Conservation (phyloP, 2,329 filamentous ascomycete genomes). For the Colletotrichum costaricense region DNA sequence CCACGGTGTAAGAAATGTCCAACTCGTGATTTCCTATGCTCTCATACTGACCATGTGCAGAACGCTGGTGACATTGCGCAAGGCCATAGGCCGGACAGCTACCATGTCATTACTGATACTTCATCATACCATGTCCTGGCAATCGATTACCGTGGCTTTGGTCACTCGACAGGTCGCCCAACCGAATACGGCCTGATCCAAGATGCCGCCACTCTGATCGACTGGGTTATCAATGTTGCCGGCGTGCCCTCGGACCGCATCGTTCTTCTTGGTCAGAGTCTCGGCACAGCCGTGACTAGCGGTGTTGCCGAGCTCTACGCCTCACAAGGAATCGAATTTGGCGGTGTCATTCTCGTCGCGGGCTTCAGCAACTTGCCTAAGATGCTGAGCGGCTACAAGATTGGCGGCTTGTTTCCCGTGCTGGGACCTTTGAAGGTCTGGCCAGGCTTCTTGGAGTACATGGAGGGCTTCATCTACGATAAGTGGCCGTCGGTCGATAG, state of each 20-base stretch:
- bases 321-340: conserved; percentile 73
- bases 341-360: conserved; percentile 82
- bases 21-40: conserved; percentile 38
- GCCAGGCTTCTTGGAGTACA: conserved; percentile 70
- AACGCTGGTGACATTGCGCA: conserved; percentile 91
- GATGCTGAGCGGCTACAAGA: conserved; percentile 81
- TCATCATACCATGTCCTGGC: conserved; percentile 85
- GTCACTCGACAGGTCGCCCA: conserved; percentile 81
- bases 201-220: conserved; percentile 79
- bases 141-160: conserved; percentile 92
- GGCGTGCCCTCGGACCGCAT: conserved; percentile 77
- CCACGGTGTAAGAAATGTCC: conserved; percentile 66
- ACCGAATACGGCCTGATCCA: conserved; percentile 84
- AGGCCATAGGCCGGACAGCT: conserved; percentile 78
- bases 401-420: conserved; percentile 82
- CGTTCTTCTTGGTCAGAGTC: conserved; percentile 84
- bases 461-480: conserved; percentile 77
- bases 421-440: conserved; percentile 79
- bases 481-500: conserved; percentile 81
- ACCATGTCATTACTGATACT: conserved; percentile 80
- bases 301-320: conserved; percentile 80
- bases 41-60: conserved; percentile 46
- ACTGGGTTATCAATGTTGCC: conserved; percentile 76
- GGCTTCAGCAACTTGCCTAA: conserved; percentile 81
- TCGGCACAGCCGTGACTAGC: conserved; percentile 86